Percentiles rank a stretch among this genome's conserved stretches.
Conservation (phyloP, 768 basidiomycete species). For the Chiua virens region DNA sequence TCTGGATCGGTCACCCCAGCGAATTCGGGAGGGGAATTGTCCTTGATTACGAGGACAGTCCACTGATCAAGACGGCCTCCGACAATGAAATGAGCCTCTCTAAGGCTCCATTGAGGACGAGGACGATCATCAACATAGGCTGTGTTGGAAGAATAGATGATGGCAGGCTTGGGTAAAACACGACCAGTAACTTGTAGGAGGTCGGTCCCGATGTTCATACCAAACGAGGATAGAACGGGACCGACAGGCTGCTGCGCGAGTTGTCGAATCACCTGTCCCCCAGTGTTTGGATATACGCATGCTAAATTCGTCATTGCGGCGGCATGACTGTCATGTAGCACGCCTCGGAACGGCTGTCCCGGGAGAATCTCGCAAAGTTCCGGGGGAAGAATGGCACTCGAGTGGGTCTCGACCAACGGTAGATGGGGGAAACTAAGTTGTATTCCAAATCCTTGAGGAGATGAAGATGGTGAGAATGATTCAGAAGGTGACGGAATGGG, state of each 20-base stretch:
- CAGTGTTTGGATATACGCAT: slow-evolving; percentile 41
- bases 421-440: slow-evolving; percentile 34
- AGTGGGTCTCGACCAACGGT: slow-evolving; percentile 42
- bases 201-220: slow-evolving; percentile 38
- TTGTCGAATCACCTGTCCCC: slow-evolving; percentile 36
- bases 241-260: slow-evolving; percentile 33
- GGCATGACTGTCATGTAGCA: slow-evolving; percentile 40
- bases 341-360: slow-evolving; percentile 40
- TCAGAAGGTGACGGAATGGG: background rate
- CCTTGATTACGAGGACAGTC: slow-evolving; percentile 64
- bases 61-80: slow-evolving; percentile 57
- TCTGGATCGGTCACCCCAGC: slow-evolving; percentile 46
- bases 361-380: slow-evolving; percentile 44
- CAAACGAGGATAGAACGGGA: slow-evolving; percentile 36
- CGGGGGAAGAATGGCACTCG: slow-evolving; percentile 36
- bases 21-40: slow-evolving; percentile 51
- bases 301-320: slow-evolving; percentile 42
- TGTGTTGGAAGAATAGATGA: slow-evolving; percentile 36
- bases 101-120: slow-evolving; percentile 44
- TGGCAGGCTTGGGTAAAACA: slow-evolving; percentile 38
- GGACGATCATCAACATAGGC: slow-evolving; percentile 31
- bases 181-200: slow-evolving; percentile 49
- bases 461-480: too few species aligned
- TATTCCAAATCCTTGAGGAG: slow-evolving; percentile 36
- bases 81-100: slow-evolving; percentile 51